Percentiles rank a stretch among this genome's conserved stretches.
Conservation (phyloP, 306 rosid genomes). For the Malus orientalis region DNA sequence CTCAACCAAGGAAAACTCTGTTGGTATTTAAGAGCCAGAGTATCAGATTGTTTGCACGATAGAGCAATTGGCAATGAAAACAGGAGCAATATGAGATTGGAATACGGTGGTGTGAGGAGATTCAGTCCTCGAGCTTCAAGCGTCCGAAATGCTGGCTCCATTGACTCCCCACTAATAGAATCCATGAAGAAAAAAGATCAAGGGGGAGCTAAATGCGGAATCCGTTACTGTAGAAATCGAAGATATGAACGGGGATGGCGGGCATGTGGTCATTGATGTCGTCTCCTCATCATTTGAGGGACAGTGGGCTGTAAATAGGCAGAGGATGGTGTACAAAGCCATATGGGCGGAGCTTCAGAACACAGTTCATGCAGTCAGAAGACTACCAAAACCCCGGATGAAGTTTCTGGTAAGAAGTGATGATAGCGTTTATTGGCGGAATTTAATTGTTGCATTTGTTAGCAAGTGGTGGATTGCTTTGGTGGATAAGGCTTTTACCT, state of each 20-base stretch:
- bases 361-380: slow-evolving; percentile 87
- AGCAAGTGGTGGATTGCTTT: background rate
- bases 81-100: background rate
- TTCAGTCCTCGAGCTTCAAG: slow-evolving; percentile 43
- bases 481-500: background rate
- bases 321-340: slow-evolving; percentile 93
- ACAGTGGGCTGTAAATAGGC: slow-evolving; percentile 81
- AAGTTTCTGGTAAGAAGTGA: slow-evolving; percentile 43
- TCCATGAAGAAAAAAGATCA: slow-evolving; percentile 74
- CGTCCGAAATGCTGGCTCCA: slow-evolving; percentile 54
- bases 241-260: slow-evolving; percentile 88
- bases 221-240: slow-evolving; percentile 42
- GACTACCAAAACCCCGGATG: slow-evolving; percentile 79
- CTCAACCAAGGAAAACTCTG: background rate
- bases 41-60: background rate
- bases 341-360: slow-evolving; percentile 97
- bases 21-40: background rate
- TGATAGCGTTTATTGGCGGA: background rate
- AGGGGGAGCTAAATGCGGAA: slow-evolving; percentile 73
- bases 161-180: slow-evolving; percentile 59
- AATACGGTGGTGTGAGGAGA: slow-evolving; percentile 22
- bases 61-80: background rate
- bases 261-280: slow-evolving; percentile 83
- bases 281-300: slow-evolving; percentile 79
- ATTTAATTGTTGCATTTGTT: background rate